phyloP scores from a whole-genome alignment of 495 filamentous ascomycete species.

The Penicillium cosmopolitanum region DNA sequence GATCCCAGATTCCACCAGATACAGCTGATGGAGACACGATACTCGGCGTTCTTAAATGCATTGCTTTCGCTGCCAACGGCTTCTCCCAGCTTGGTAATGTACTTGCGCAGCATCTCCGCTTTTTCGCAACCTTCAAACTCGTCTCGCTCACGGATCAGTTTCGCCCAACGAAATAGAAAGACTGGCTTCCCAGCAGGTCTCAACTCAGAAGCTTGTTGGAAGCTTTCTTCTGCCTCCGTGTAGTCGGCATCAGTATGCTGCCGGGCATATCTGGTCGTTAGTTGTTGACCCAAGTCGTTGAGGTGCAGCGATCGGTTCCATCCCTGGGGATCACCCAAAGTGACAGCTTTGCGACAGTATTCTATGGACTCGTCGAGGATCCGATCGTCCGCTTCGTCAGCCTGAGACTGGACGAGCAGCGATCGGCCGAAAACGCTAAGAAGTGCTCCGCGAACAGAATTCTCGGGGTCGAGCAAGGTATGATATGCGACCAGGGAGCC shows the following conservation, averaged over 20 bases:
- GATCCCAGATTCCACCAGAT: constrained; percentile 13
- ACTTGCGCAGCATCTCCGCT: constrained; percentile 7
- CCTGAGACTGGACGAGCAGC: constrained; percentile 5
- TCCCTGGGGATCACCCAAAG: constrained; percentile 1
- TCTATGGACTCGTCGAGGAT: constrained; percentile 12
- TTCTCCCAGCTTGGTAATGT: constrained; percentile 6
- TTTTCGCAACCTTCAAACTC: constrained; percentile 6
- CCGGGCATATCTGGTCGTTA: constrained; percentile 1
- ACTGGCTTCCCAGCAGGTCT: constrained; percentile 6
- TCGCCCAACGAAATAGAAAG: constrained; percentile 11
- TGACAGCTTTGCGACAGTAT: constrained; percentile 13
- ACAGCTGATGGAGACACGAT: constrained; percentile 7
- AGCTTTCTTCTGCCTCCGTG: constrained; percentile 5
- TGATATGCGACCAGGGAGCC: constrained; percentile 13
- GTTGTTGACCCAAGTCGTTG: constrained; percentile 5
- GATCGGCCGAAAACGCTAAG: constrained; percentile 10
- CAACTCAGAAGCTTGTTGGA: constrained; percentile 1
- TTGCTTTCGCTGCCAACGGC: constrained; percentile 7
- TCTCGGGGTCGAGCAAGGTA: constrained; percentile 1
- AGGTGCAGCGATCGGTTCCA: constrained; percentile 7
- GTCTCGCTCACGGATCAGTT: constrained; percentile 3
- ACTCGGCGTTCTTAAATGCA: constrained; percentile 1
- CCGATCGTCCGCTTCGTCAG: not conserved
- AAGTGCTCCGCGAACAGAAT: constrained; percentile 2
- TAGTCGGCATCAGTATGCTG: constrained; percentile 3